Percentiles rank a stretch among this genome's conserved stretches.
phyloP scores from a whole-genome alignment of 2,329 filamentous ascomycete genomes.

The Botrytis fragariae region DNA sequence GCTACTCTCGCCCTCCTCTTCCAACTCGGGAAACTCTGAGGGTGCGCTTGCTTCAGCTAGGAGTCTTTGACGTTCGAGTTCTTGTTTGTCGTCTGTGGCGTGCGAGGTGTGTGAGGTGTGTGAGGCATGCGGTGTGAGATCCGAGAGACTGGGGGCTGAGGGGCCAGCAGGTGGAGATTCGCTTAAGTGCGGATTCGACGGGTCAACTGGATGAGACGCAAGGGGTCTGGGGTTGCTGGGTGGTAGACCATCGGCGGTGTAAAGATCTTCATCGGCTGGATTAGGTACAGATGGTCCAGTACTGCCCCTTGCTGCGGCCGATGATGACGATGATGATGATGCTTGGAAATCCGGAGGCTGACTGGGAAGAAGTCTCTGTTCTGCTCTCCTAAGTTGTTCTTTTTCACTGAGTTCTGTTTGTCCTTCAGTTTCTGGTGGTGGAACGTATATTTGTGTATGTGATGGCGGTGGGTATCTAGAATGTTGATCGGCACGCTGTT shows the following conservation, averaged over 20 bases:
- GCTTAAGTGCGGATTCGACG: not conserved
- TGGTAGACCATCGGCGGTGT: slow-evolving; percentile 47
- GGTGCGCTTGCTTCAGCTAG: slow-evolving; percentile 54
- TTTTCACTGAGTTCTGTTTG: slow-evolving; percentile 75
- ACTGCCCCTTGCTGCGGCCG: slow-evolving; percentile 26
- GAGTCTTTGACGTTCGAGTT: slow-evolving; percentile 58
- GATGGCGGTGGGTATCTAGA: slow-evolving; percentile 33
- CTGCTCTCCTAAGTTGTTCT: slow-evolving; percentile 72
- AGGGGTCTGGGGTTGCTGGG: slow-evolving; percentile 22
- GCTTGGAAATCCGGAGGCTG: slow-evolving; percentile 58
- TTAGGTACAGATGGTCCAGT: slow-evolving; percentile 46
- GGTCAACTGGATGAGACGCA: slow-evolving; percentile 23
- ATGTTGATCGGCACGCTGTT: slow-evolving; percentile 39
- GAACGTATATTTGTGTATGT: slow-evolving; percentile 50
- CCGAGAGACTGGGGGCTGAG: slow-evolving; percentile 30
- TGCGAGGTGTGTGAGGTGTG: slow-evolving; percentile 27
- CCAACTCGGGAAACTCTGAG: slow-evolving; percentile 51
- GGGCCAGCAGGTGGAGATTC: slow-evolving; percentile 24
- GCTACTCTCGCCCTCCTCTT: slow-evolving; percentile 35
- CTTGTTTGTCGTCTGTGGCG: slow-evolving; percentile 65
- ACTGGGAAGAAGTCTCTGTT: slow-evolving; percentile 77
- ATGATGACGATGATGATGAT: slow-evolving; percentile 42
- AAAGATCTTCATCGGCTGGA: slow-evolving; percentile 46
- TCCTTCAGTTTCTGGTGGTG: slow-evolving; percentile 57
- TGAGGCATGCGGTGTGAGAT: slow-evolving; percentile 28